A percentile compares a stretch with the other conserved stretches of the same genome.
Conservation (phyloP, 805 yeast genomes). For the Ogataea ganodermae region DNA sequence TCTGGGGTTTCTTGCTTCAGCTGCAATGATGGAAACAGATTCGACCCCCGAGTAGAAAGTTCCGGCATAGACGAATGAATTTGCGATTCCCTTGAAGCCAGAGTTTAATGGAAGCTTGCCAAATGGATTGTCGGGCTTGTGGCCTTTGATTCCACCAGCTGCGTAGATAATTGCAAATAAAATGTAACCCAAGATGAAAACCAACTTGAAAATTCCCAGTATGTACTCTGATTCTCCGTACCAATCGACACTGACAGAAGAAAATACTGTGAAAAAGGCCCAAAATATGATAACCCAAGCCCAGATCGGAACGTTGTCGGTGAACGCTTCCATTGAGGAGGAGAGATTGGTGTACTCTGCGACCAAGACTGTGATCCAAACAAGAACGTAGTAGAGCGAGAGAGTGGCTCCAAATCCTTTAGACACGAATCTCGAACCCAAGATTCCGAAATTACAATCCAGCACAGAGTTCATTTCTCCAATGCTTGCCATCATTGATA, state of each 20-base stretch:
- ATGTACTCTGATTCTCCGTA: constrained; percentile 62
- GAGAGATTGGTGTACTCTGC: constrained; percentile 58
- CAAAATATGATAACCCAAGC: constrained; percentile 58
- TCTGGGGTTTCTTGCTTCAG: constrained; percentile 57
- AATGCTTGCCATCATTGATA: constrained; percentile 54
- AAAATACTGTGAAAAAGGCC: constrained; percentile 51
- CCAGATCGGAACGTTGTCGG: constrained; percentile 53
- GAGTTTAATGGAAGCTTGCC: constrained; percentile 37
- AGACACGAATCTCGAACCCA: constrained; percentile 53
- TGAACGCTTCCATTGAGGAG: constrained; percentile 50
- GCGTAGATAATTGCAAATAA: constrained; percentile 48
- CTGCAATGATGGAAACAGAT: constrained; percentile 56
- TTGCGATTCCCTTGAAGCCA: constrained; percentile 58
- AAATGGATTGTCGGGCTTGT: constrained; percentile 32
- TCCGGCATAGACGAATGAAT: constrained; percentile 56
- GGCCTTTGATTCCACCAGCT: constrained; percentile 41
- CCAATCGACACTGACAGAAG: constrained; percentile 50
- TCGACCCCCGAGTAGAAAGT: constrained; percentile 63
- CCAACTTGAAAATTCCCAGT: constrained; percentile 50
- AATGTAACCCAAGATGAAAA: constrained; percentile 50
- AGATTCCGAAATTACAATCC: constrained; percentile 55
- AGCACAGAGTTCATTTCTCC: constrained; percentile 52
- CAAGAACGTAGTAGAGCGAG: constrained; percentile 53
- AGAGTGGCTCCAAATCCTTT: constrained; percentile 59
- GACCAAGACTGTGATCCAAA: constrained; percentile 58